Conservation (phyloP, 176 grass and related monocot genomes). For the Phoenix roebelenii region DNA sequence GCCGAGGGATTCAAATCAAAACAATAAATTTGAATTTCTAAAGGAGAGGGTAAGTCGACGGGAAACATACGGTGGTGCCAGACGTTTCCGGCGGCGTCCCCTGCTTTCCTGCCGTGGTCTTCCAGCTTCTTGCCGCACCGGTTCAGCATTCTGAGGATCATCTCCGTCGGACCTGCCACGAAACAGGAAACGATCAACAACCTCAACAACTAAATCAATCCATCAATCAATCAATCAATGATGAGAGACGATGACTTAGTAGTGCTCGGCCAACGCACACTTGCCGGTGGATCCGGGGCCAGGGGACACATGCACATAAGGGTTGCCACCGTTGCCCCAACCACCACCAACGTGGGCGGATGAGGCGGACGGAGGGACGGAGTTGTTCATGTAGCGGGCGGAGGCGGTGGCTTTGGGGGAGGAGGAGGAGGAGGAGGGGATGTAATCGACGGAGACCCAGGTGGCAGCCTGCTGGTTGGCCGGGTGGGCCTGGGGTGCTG, state of each 20-base stretch:
- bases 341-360: constrained; percentile 12
- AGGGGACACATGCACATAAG: constrained; percentile 55
- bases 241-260: too few species aligned
- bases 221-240: neutral
- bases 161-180: constrained; percentile 5
- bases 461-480: neutral
- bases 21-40: too few species aligned
- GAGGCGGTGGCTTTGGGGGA: neutral
- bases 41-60: too few species aligned
- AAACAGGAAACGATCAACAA: neutral
- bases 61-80: constrained; percentile 54
- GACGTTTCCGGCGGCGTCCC: constrained; percentile 51
- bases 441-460: neutral
- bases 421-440: neutral
- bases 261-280: constrained; percentile 15
- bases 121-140: constrained; percentile 53
- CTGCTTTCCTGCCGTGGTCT: constrained; percentile 53
- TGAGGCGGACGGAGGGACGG: neutral
- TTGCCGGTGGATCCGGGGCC: constrained; percentile 25
- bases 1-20: too few species aligned
- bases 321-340: constrained; percentile 29
- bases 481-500: neutral
- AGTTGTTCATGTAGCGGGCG: neutral
- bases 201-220: constrained; percentile 1
- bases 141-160: constrained; percentile 36